These are phyloP conservation scores for Kodamaea leandrae DNA, from an alignment of 805 yeast genomes.

Conservation along the genomic window DNA sequence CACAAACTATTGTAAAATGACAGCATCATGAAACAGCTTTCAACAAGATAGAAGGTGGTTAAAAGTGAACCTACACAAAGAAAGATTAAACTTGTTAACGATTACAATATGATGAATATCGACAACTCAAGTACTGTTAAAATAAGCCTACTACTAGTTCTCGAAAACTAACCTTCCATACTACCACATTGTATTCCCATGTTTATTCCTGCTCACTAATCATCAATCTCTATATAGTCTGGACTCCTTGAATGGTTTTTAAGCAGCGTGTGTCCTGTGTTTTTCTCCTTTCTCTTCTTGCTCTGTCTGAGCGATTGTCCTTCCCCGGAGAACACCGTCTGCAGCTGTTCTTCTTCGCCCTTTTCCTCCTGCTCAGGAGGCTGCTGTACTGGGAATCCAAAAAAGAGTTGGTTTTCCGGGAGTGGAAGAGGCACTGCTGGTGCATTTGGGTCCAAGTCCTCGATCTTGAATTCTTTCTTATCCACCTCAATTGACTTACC, in stretches of 20 bases:
- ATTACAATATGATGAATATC: too few relatives aligned
- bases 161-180: too few relatives aligned
- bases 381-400: slow-evolving; percentile 80
- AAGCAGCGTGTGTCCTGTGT: slow-evolving; percentile 46
- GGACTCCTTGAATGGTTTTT: slow-evolving; percentile 69
- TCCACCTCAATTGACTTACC: slow-evolving; percentile 46
- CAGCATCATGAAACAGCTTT: too few relatives aligned
- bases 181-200: background rate
- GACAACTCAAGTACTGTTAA: too few relatives aligned
- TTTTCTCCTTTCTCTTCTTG: slow-evolving; percentile 64
- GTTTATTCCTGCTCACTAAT: slow-evolving; percentile 14
- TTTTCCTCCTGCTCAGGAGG: slow-evolving; percentile 33
- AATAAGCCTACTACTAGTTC: too few relatives aligned
- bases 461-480: slow-evolving; percentile 32
- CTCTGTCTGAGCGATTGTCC: slow-evolving; percentile 77
- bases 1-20: too few relatives aligned
- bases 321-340: slow-evolving; percentile 50
- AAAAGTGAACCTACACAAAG: too few relatives aligned
- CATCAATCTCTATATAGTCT: slow-evolving; percentile 78
- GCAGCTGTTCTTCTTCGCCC: slow-evolving; percentile 19
- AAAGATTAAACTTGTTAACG: too few relatives aligned
- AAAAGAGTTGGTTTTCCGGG: slow-evolving; percentile 85
- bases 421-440: slow-evolving; percentile 69
- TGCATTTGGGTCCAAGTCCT: slow-evolving; percentile 51
- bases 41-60: too few relatives aligned